Conservation (phyloP, 2,329 filamentous ascomycete genomes). For the Calonectria pteridis region DNA sequence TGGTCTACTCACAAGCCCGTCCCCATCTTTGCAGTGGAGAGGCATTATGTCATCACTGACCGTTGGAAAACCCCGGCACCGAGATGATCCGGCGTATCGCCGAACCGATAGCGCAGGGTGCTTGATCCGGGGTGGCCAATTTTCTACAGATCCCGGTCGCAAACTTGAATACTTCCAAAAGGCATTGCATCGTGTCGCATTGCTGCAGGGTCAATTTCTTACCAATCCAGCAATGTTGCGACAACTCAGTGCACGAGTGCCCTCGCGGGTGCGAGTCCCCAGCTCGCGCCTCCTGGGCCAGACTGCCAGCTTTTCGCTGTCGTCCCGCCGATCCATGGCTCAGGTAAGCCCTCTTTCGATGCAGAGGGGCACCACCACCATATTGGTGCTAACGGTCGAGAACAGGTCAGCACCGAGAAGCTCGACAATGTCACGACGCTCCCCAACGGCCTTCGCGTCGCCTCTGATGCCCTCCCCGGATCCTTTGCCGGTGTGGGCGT, state of each 20-base stretch:
- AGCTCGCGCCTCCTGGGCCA: constrained; percentile 42
- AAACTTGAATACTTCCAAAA: constrained; percentile 33
- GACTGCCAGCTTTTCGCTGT: constrained; percentile 36
- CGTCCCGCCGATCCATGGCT: constrained; percentile 46
- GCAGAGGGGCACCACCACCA: neutral
- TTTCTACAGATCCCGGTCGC: constrained; percentile 40
- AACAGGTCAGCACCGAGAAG: constrained; percentile 79
- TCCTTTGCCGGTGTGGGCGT: constrained; percentile 96
- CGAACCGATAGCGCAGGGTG: constrained; percentile 39
- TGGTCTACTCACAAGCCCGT: neutral
- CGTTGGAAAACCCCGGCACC: constrained; percentile 31
- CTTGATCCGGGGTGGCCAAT: constrained; percentile 33
- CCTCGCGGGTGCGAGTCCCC: constrained; percentile 42
- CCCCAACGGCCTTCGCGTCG: constrained; percentile 92
- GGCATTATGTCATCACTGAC: constrained; percentile 38
- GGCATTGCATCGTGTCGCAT: constrained; percentile 26
- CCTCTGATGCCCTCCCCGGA: constrained; percentile 92
- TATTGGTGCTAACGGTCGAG: constrained; percentile 2
- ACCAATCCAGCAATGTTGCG: constrained; percentile 49
- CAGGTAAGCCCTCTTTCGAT: constrained; percentile 30
- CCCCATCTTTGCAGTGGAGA: neutral
- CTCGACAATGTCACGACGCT: constrained; percentile 90
- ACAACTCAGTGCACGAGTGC: constrained; percentile 50
- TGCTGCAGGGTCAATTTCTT: constrained; percentile 20
- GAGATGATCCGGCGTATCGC: constrained; percentile 48